phyloP scores from a whole-genome alignment of 1,284 basidiomycete genomes.

The Cutaneotrichosporon dermatis region DNA sequence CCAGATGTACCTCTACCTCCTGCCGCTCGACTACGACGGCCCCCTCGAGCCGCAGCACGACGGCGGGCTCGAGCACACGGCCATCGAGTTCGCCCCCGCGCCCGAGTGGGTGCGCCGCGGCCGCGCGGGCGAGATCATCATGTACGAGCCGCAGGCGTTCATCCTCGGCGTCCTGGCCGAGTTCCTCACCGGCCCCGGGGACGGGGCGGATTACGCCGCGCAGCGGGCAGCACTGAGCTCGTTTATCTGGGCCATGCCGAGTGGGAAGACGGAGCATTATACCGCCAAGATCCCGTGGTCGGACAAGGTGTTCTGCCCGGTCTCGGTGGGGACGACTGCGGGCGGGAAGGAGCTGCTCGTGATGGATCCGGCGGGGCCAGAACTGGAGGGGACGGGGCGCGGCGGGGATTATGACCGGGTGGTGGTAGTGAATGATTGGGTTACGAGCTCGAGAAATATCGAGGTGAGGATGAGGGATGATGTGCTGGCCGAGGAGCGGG shows the following conservation, averaged over 20 bases:
- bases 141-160: slow-evolving; percentile 19
- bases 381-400: slow-evolving; percentile 7
- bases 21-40: slow-evolving; percentile 5
- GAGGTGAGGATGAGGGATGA: neutral
- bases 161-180: slow-evolving; percentile 12
- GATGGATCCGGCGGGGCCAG: slow-evolving; percentile 15
- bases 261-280: slow-evolving; percentile 3
- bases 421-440: slow-evolving; percentile 10
- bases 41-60: slow-evolving; percentile 10
- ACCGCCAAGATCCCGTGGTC: slow-evolving; percentile 10
- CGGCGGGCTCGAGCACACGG: slow-evolving; percentile 19
- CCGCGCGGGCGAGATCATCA: slow-evolving; percentile 6
- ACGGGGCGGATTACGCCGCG: slow-evolving; percentile 2
- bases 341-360: slow-evolving; percentile 9
- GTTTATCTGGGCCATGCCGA: slow-evolving; percentile 10
- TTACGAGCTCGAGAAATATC: neutral
- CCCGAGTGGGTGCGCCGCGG: slow-evolving; percentile 8
- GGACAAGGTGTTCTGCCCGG: slow-evolving; percentile 16
- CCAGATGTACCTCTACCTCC: slow-evolving; percentile 22
- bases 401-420: slow-evolving; percentile 18
- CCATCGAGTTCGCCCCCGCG: slow-evolving; percentile 4
- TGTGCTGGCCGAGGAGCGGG: neutral
- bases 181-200: slow-evolving; percentile 8
- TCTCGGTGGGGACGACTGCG: neutral
- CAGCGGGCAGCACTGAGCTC: slow-evolving; percentile 6